phyloP scores from a whole-genome alignment of 129 eudicot genomes.

The Apium graveolens region DNA sequence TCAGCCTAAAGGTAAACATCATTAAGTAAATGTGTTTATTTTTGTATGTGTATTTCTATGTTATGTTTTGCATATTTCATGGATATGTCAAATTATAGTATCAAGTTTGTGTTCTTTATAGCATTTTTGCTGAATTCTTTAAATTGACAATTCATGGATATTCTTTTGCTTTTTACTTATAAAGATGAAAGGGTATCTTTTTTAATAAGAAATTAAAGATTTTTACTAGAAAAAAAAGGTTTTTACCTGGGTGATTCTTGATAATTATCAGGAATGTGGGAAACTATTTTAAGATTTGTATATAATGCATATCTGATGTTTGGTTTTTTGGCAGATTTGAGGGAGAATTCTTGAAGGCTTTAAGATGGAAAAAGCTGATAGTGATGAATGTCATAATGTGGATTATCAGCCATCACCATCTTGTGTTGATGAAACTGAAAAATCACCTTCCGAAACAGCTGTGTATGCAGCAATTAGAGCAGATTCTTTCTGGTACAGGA shows the following conservation, averaged over 20 bases:
- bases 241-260: slow-evolving; percentile 25
- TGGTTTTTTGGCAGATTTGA: slow-evolving; percentile 3
- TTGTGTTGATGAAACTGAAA: slow-evolving; percentile 44
- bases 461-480: slow-evolving; percentile 37
- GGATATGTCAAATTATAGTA: background rate
- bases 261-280: background rate
- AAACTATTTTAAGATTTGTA: background rate
- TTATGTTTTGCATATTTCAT: background rate
- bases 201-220: background rate
- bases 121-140: slow-evolving; percentile 15
- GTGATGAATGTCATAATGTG: slow-evolving; percentile 46
- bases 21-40: background rate
- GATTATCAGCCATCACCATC: slow-evolving; percentile 53
- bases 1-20: slow-evolving; percentile 24
- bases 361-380: slow-evolving; percentile 44
- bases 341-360: background rate
- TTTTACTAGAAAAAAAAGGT: background rate
- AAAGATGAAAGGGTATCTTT: background rate
- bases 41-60: background rate
- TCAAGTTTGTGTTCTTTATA: slow-evolving; percentile 11
- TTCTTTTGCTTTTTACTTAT: slow-evolving; percentile 8
- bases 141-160: slow-evolving; percentile 18
- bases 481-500: slow-evolving; percentile 56
- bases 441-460: slow-evolving; percentile 34
- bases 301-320: background rate